These are phyloP conservation scores for Benincasa hispida DNA, from an alignment of 306 rosid genomes.

Conservation along the genomic window DNA sequence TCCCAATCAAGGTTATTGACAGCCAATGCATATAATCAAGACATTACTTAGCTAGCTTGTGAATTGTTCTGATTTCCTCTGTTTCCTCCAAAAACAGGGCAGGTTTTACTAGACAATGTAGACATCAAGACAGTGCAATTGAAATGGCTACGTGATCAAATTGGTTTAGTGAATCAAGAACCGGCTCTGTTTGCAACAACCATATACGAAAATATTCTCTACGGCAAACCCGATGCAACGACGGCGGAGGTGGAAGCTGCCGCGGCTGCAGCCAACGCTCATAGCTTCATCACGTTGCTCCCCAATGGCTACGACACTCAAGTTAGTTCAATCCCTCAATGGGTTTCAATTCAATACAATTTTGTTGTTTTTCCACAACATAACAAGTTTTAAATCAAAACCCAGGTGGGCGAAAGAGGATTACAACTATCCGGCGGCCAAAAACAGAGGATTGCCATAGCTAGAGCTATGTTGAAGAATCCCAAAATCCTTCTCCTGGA, in stretches of 20 bases:
- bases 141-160: slow-evolving; percentile 89
- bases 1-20: slow-evolving; percentile 67
- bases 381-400: neutral
- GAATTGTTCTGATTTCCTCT: neutral
- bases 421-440: slow-evolving; percentile 96
- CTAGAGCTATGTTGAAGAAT: slow-evolving; percentile 94
- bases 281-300: slow-evolving; percentile 78
- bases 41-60: neutral
- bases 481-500: slow-evolving; percentile 91
- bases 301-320: slow-evolving; percentile 88
- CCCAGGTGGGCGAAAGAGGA: slow-evolving; percentile 92
- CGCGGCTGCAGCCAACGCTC: slow-evolving; percentile 90
- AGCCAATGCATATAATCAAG: neutral
- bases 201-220: slow-evolving; percentile 84
- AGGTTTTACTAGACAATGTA: slow-evolving; percentile 65
- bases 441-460: slow-evolving; percentile 92
- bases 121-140: slow-evolving; percentile 75
- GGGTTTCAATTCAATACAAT: no score
- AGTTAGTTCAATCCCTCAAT: slow-evolving; percentile 19
- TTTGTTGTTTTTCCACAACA: neutral
- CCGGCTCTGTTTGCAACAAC: slow-evolving; percentile 97
- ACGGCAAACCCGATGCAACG: slow-evolving; percentile 82
- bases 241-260: slow-evolving; percentile 87
- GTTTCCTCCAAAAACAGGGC: slow-evolving; percentile 45
- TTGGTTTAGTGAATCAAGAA: slow-evolving; percentile 94